Conservation (phyloP, 345 rosid genomes). For the Ceriops decandra region DNA sequence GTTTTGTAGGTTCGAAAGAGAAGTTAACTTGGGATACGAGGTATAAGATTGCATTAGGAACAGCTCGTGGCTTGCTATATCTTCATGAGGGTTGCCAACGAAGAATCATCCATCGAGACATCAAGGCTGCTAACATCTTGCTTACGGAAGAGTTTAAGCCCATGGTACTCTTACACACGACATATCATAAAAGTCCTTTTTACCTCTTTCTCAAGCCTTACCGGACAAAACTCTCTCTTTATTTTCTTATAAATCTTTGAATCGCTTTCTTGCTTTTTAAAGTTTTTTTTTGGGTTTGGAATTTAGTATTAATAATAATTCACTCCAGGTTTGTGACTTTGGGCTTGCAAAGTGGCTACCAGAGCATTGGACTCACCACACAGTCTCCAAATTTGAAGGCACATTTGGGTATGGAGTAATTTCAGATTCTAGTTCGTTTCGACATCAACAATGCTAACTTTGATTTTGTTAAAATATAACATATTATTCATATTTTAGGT, state of each 20-base stretch:
- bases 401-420: conserved; percentile 73
- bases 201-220: neutral
- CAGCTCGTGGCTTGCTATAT: conserved; percentile 59
- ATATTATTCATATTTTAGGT: no score
- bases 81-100: conserved; percentile 71
- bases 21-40: conserved; percentile 56
- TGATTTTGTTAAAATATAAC: neutral
- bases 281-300: neutral
- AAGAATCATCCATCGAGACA: conserved; percentile 78
- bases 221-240: neutral
- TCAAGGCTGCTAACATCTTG: conserved; percentile 77
- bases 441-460: no score
- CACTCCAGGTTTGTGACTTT: conserved; percentile 80
- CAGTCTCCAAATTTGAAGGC: conserved; percentile 82
- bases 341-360: conserved; percentile 98
- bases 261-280: no score
- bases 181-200: neutral
- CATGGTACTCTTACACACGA: conserved; percentile 38
- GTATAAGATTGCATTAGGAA: conserved; percentile 61
- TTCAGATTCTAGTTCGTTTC: neutral
- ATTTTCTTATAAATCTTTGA: neutral
- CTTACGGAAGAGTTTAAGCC: conserved; percentile 66
- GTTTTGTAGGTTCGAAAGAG: conserved; percentile 46
- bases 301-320: neutral
- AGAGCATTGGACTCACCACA: conserved; percentile 90